phyloP scores from a whole-genome alignment of 2,329 filamentous ascomycete genomes.

The Scorias spongiosa region DNA sequence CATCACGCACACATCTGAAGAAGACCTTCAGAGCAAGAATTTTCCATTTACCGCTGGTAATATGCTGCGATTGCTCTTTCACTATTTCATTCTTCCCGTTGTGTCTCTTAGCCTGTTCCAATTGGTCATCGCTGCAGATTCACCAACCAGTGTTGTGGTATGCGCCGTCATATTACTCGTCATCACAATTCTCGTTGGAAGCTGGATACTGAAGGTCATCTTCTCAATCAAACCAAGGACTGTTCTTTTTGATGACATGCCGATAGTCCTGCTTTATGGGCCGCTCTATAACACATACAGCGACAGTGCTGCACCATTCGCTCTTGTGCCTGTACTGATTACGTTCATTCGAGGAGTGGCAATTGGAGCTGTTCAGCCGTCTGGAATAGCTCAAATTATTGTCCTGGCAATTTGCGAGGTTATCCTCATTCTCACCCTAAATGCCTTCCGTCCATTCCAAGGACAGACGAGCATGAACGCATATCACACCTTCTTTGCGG shows the following conservation, averaged over 20 bases:
- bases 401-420: slow-evolving; percentile 89
- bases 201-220: slow-evolving; percentile 70
- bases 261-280: slow-evolving; percentile 77
- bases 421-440: slow-evolving; percentile 69
- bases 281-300: slow-evolving; percentile 96
- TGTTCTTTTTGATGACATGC: slow-evolving; percentile 82
- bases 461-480: slow-evolving; percentile 92
- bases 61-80: slow-evolving; percentile 68
- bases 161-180: slow-evolving; percentile 62
- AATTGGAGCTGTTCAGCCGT: slow-evolving; percentile 82
- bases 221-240: slow-evolving; percentile 66
- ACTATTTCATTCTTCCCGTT: slow-evolving; percentile 79
- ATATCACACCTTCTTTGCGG: slow-evolving; percentile 75
- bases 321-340: slow-evolving; percentile 69
- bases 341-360: slow-evolving; percentile 78
- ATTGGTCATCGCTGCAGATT: slow-evolving; percentile 56
- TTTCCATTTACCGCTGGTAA: slow-evolving; percentile 54
- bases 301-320: slow-evolving; percentile 81
- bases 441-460: slow-evolving; percentile 82
- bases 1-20: slow-evolving; percentile 57
- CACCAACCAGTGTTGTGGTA: slow-evolving; percentile 55
- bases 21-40: slow-evolving; percentile 84
- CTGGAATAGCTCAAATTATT: slow-evolving; percentile 83
- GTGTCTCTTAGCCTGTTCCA: slow-evolving; percentile 83
- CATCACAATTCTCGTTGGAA: slow-evolving; percentile 55